A percentile compares a stretch with the other conserved stretches of the same genome.
phyloP scores from a whole-genome alignment of 257 asterid species.

The Dorcoceras hygrometricum region DNA sequence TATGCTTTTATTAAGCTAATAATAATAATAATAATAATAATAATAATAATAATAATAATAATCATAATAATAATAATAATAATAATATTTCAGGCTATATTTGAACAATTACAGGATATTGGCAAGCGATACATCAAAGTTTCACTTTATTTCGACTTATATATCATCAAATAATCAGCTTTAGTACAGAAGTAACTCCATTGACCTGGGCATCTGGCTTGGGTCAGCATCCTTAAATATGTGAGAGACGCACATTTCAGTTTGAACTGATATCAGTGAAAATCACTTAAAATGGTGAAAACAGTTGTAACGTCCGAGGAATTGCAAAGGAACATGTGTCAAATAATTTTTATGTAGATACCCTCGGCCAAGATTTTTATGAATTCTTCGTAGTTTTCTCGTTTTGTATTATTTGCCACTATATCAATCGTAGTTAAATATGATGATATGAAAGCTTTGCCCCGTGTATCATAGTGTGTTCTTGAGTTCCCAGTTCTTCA shows the following conservation, averaged over 20 bases:
- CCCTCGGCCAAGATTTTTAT: background rate
- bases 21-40: too few species aligned
- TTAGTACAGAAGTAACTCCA: background rate
- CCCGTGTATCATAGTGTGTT: background rate
- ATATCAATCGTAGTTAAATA: too few species aligned
- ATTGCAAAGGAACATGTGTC: background rate
- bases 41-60: too few species aligned
- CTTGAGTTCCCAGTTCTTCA: constrained; percentile 6
- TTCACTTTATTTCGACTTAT: background rate
- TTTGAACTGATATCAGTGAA: background rate
- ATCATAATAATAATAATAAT: too few species aligned
- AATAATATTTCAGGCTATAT: background rate
- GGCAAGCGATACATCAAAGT: background rate
- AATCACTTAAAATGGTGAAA: background rate
- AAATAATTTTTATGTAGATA: background rate
- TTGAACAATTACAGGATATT: background rate
- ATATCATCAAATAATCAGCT: background rate
- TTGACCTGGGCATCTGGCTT: background rate
- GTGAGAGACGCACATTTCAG: background rate
- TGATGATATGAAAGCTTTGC: too few species aligned
- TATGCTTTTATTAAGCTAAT: constrained; percentile 7
- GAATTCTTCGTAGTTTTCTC: too few species aligned
- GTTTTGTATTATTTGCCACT: too few species aligned
- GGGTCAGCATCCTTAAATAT: background rate
- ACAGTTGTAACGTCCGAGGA: background rate